phyloP scores from a whole-genome alignment of 345 rosid genomes.

The Sonneratia alba region DNA sequence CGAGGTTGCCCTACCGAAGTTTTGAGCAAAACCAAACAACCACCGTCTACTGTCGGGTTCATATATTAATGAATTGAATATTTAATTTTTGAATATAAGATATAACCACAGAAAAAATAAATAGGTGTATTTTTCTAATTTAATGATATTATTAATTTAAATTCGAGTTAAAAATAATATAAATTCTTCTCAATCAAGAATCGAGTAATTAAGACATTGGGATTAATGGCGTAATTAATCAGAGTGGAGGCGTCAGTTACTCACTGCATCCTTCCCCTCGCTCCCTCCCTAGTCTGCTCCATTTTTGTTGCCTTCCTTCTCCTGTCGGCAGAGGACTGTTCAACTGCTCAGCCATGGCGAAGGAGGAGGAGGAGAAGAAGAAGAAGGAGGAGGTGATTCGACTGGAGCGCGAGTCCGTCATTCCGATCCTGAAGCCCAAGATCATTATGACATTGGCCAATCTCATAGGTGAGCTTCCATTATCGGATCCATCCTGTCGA shows the following conservation, averaged over 20 bases:
- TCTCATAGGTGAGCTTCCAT: constrained; percentile 53
- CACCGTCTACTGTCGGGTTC: too few relatives aligned
- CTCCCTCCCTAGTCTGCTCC: neutral
- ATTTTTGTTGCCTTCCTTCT: neutral
- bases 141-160: too few relatives aligned
- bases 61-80: too few relatives aligned
- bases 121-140: too few relatives aligned
- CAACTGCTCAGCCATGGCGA: constrained; percentile 4
- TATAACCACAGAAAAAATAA: too few relatives aligned
- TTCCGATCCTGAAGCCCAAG: constrained; percentile 84
- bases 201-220: too few relatives aligned
- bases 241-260: constrained; percentile 1
- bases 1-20: too few relatives aligned
- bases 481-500: neutral
- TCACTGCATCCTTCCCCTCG: neutral
- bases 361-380: constrained; percentile 7
- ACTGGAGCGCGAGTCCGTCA: constrained; percentile 83
- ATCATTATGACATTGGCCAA: constrained; percentile 89
- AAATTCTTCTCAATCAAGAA: too few relatives aligned
- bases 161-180: too few relatives aligned
- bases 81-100: too few relatives aligned
- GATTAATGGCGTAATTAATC: too few relatives aligned
- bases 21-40: too few relatives aligned
- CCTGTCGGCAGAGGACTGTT: constrained; percentile 4
- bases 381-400: constrained; percentile 63